Conservation (phyloP, 148 eudicot species). For the Camellia japonica region DNA sequence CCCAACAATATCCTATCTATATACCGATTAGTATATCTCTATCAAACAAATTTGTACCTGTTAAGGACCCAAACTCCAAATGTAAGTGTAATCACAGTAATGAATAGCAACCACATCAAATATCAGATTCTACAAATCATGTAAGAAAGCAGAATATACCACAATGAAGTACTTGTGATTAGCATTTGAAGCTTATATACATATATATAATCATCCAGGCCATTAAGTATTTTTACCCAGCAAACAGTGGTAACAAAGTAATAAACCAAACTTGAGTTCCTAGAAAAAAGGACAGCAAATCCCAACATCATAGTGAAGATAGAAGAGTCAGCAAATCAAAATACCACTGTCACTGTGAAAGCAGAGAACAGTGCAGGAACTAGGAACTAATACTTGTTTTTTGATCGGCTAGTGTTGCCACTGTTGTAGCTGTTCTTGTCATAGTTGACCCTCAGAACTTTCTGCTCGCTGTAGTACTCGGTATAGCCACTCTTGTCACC, state of each 20-base stretch:
- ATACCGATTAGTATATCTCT: no score
- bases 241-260: background rate
- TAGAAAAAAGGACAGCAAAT: background rate
- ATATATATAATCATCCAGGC: no score
- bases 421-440: background rate
- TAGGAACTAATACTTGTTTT: background rate
- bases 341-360: background rate
- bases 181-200: no score
- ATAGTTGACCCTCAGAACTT: constrained; percentile 2
- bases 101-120: no score
- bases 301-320: background rate
- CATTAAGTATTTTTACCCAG: background rate
- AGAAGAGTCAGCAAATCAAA: background rate
- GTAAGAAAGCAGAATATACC: no score
- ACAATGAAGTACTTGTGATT: no score
- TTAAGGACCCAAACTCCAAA: no score
- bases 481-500: constrained; percentile 11
- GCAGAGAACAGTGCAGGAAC: background rate
- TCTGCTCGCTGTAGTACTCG: background rate
- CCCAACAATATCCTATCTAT: no score
- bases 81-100: no score
- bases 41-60: no score
- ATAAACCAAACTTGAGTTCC: background rate
- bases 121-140: no score
- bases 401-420: background rate